A percentile compares a stretch with the other conserved stretches of the same genome.
Evolutionary conservation across 2,329 filamentous ascomycete genomes (phyloP).

Genomic region (Aspergillus fumigatus): DNA sequence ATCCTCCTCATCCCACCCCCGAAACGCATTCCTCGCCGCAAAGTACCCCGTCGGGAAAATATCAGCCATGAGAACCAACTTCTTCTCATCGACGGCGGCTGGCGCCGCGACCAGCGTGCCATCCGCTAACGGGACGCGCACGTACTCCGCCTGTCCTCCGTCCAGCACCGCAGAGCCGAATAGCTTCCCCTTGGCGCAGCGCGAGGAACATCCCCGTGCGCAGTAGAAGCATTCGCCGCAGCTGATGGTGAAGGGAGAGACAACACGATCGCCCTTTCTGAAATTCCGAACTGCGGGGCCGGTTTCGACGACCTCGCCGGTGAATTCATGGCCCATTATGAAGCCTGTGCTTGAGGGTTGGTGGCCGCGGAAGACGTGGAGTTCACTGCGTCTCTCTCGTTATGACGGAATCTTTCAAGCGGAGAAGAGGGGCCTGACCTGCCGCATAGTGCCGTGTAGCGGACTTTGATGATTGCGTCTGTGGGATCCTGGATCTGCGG

Average conservation of each 20-base stretch:
- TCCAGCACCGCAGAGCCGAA: constrained; percentile 68
- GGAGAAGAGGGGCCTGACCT: constrained; percentile 51
- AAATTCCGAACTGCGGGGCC: constrained; percentile 57
- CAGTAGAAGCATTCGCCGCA: constrained; percentile 82
- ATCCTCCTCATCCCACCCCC: not conserved
- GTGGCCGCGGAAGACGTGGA: constrained; percentile 81
- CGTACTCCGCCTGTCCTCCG: constrained; percentile 75
- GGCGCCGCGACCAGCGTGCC: constrained; percentile 70
- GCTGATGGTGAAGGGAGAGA: constrained; percentile 75
- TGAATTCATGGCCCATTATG: constrained; percentile 76
- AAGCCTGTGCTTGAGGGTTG: constrained; percentile 62
- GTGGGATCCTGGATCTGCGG: constrained; percentile 64
- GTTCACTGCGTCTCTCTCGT: constrained; percentile 49
- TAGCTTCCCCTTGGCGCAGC: constrained; percentile 63
- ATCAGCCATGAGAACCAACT: constrained; percentile 80
- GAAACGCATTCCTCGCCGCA: constrained; percentile 14
- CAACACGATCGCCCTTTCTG: constrained; percentile 68
- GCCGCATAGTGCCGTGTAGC: constrained; percentile 77
- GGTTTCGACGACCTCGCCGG: constrained; percentile 63
- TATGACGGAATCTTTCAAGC: not conserved
- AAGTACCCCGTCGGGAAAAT: constrained; percentile 55
- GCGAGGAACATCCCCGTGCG: constrained; percentile 64
- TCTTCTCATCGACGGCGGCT: constrained; percentile 63
- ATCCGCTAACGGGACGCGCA: constrained; percentile 74
- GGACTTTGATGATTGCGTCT: constrained; percentile 77